Evolutionary conservation across 108 stramenopile genomes (phyloP), one percentile per base, ranked within the genome.

Genomic region (Cyclotella cryptica): DNA sequence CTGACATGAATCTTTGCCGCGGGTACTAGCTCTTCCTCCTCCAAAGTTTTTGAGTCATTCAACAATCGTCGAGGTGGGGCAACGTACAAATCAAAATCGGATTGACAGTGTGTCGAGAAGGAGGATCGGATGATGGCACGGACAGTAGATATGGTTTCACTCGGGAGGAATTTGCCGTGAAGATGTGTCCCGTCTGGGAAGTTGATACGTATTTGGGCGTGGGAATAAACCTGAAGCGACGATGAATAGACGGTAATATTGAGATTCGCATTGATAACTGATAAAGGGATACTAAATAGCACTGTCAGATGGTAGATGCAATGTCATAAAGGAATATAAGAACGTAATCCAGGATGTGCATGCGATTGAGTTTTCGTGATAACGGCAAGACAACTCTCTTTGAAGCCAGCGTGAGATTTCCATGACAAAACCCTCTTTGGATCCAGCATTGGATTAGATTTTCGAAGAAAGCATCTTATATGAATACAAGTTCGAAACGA

Each of bases 1-100:
- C 85, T 88, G 3, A 90, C 89, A 81, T 86, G 88, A 26, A 95
- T 74, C 61, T 90, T 92, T 42, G 92, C 92, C 14, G 94, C 94
- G 1, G 94, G 94, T 1, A 95, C 90, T 28, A 95, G 47, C 19
- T 81, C 88, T 74, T 92, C 87, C 12, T 81, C 84, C 10, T 81
- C 62, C 59, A 95, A 66, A 13, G 88, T 87, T 58, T 88, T 82
- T 17, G 53, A 42, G n/a, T 72, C 64, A 27, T 59, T 63, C 42
- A 93, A 49, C 26, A 85, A 30, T 19, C 87, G 86, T 42, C 94
- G 77, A 7, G 94, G 94, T 35, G 94, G 94, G 17, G 92, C 87
- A 18, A 90, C 81, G 66, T 91, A 95, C 69, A 95, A 79, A 65
- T 95, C 94, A 45, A 94, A 86, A 39, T 72, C 73, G 10, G 73